These are phyloP conservation scores for Vicia sativa DNA, from an alignment of 306 rosid genomes.

Conservation along the genomic window DNA sequence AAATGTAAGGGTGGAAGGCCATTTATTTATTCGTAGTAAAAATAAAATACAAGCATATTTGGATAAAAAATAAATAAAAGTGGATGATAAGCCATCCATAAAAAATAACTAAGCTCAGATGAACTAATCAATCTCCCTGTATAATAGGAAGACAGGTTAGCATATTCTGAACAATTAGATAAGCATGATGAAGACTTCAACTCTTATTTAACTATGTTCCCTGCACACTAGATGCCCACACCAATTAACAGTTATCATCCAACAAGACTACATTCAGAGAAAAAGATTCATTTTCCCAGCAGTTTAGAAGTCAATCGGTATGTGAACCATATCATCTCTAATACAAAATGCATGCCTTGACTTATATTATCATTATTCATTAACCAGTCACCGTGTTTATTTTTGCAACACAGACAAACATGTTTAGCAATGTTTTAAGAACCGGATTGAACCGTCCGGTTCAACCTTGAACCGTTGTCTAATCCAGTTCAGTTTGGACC, in stretches of 20 bases:
- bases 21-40: neutral
- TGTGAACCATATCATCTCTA: slow-evolving; percentile 1
- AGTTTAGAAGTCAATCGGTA: neutral
- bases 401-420: neutral
- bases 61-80: neutral
- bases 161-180: neutral
- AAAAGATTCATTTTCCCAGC: neutral
- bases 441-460: too few relatives aligned
- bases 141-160: neutral
- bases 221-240: neutral
- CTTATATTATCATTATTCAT: neutral
- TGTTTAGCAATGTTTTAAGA: neutral
- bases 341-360: neutral
- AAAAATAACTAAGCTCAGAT: slow-evolving; percentile 13
- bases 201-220: too few relatives aligned
- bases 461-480: too few relatives aligned
- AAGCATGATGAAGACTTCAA: too few relatives aligned
- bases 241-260: neutral
- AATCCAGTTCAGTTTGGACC: too few relatives aligned
- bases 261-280: neutral
- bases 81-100: neutral
- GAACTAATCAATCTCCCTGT: slow-evolving; percentile 11
- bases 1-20: too few relatives aligned
- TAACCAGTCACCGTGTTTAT: neutral
- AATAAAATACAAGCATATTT: neutral